A percentile compares a stretch with the other conserved stretches of the same genome.
These are phyloP conservation scores for Rhizoctonia solani DNA, from an alignment of 1,284 basidiomycete species.

Conservation along the genomic window DNA sequence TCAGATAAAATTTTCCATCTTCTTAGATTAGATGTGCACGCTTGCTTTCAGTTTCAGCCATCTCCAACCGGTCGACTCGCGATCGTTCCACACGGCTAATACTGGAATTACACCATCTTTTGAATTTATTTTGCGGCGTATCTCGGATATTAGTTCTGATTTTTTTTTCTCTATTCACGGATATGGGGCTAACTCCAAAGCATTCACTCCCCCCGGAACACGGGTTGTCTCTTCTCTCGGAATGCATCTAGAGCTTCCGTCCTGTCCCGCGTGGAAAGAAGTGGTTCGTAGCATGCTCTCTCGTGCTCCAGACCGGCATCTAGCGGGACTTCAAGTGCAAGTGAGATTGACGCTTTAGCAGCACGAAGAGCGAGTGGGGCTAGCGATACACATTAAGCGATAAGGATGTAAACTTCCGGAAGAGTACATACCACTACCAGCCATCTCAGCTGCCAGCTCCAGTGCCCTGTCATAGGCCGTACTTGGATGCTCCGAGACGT, in stretches of 20 bases:
- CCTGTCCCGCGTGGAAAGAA: conserved; percentile 80
- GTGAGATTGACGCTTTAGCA: conserved; percentile 86
- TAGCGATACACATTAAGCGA: conserved; percentile 44
- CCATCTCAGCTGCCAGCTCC: conserved; percentile 65
- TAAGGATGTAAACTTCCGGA: not conserved
- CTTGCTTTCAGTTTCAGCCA: conserved; percentile 8
- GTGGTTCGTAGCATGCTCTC: conserved; percentile 79
- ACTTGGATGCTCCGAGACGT: conserved; percentile 62
- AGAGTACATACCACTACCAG: conserved; percentile 62
- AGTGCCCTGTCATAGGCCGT: conserved; percentile 70
- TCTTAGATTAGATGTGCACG: conserved; percentile 25
- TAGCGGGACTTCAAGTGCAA: conserved; percentile 74
- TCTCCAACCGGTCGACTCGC: not conserved
- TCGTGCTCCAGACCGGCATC: conserved; percentile 89
- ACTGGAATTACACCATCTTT: not conserved
- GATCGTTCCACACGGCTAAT: not conserved
- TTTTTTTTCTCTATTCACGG: not conserved
- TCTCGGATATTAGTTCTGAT: conserved; percentile 2
- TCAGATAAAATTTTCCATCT: conserved; percentile 3
- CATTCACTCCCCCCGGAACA: conserved; percentile 79
- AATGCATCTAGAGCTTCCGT: conserved; percentile 87
- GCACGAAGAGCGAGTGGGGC: conserved; percentile 90
- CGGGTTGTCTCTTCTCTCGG: conserved; percentile 81
- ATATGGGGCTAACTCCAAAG: not conserved
- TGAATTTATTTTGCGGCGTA: not conserved